phyloP scores from a whole-genome alignment of 768 basidiomycete genomes.

The Leccinum obscurum region DNA sequence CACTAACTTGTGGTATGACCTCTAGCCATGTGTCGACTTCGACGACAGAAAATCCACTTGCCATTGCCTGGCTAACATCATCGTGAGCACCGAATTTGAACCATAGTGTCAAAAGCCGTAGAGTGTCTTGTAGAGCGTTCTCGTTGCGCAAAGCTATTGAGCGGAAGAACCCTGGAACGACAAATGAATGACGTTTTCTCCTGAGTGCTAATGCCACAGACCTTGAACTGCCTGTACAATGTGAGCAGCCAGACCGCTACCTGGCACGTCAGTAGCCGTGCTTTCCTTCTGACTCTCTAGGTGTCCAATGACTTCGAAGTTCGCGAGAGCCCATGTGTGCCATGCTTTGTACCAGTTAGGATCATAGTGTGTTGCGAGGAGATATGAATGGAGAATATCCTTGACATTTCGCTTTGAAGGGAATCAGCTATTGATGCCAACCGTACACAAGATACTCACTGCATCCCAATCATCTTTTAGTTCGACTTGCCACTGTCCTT shows the following conservation, averaged over 20 bases:
- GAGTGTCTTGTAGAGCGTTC: conserved; percentile 91
- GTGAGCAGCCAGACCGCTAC: conserved; percentile 69
- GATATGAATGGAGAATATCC: conserved; percentile 83
- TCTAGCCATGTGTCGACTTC: conserved; percentile 98
- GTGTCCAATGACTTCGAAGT: conserved; percentile 88
- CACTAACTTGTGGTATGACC: conserved; percentile 90
- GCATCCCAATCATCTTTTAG: conserved; percentile 77
- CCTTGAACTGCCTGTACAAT: conserved; percentile 94
- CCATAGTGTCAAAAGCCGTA: conserved; percentile 93
- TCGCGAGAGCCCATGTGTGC: conserved; percentile 98
- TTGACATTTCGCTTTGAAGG: conserved; percentile 65
- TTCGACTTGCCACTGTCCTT: conserved; percentile 90
- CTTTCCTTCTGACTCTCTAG: conserved; percentile 67
- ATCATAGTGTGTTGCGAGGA: conserved; percentile 87
- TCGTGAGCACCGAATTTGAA: conserved; percentile 94
- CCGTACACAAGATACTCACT: conserved; percentile 45
- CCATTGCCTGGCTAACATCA: conserved; percentile 88
- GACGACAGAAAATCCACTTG: conserved; percentile 80
- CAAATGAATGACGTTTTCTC: conserved; percentile 14
- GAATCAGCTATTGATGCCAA: conserved; percentile 12
- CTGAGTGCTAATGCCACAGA: conserved; percentile 25
- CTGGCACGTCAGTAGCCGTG: conserved; percentile 56
- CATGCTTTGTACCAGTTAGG: conserved; percentile 99
- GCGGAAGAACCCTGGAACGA: conserved; percentile 80
- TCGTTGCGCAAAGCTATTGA: conserved; percentile 89